Evolutionary conservation across 1,284 basidiomycete genomes (phyloP), one percentile per base, ranked within the genome.

Genomic region (Cutaneotrichosporon sp.): DNA sequence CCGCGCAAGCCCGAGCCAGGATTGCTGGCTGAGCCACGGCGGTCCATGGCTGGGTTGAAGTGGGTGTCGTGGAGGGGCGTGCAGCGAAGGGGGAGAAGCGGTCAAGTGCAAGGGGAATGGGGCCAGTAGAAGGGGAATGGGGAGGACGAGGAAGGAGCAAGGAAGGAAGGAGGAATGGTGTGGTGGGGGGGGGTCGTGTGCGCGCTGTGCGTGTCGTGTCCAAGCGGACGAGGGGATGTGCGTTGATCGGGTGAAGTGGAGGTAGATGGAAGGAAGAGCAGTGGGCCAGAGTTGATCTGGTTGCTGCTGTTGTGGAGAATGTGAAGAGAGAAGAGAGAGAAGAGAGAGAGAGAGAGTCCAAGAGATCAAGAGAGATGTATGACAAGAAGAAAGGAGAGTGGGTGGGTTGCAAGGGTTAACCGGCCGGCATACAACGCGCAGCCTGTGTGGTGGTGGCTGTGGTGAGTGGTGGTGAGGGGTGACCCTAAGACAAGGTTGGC

Each of bases 21-120:
- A 29, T 50, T 50, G 27, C 47, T 50, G 25, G 47, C 47, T 50
- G 47, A 50, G 18, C 25, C 47, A 18, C 47, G 24, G 25, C 47
- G 47, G 25, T 50, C 47, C 47, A 50, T 29, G 25, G 25, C 22
- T n/a, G n/a, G n/a, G 25, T 50, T 25, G 47, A n/a, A n/a, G n/a
- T n/a, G 11, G 34, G 46, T 47, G 22, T 50, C 14, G 25, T 50
- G 47, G 47, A 10, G 25, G 16, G 29, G 29, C 29, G 47, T 50
- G 27, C 14, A 27, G 22, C 4, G 47, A n/a, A n/a, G 47, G 16
- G 25, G 14, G 47, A n/a, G 18, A n/a, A n/a, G 24, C 46, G 24
- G 22, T 47, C 46, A 24, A 16, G 46, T 47, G 46, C 5, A 22
- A 36, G 25, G 10, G 10, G n/a, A n/a, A n/a, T n/a, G n/a, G n/a